Evolutionary conservation across 495 filamentous ascomycete genomes (phyloP).

Genomic region (Daldinia concentrica): DNA sequence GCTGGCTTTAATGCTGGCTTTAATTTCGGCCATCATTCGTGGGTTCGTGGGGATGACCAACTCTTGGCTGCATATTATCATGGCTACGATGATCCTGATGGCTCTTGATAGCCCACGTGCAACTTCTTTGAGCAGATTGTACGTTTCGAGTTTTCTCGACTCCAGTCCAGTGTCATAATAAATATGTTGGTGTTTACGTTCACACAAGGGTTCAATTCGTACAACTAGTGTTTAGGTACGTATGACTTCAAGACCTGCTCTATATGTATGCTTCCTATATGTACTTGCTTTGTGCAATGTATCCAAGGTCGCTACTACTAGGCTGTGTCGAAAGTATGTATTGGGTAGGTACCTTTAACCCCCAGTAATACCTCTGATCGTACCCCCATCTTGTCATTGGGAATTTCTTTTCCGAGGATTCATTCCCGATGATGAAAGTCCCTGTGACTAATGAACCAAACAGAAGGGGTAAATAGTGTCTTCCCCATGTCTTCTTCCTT

Average conservation of each 20-base stretch:
- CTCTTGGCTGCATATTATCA: slow-evolving; percentile 28
- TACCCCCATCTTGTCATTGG: background rate
- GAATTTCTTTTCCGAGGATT: background rate
- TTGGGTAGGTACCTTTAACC: background rate
- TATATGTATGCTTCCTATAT: no score
- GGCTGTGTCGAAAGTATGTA: background rate
- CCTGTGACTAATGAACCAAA: background rate
- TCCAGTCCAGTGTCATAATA: background rate
- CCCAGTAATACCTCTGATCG: background rate
- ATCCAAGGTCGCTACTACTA: background rate
- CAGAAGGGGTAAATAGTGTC: background rate
- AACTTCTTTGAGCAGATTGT: slow-evolving; percentile 1
- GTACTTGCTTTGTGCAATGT: no score
- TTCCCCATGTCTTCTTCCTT: background rate
- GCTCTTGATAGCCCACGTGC: slow-evolving; percentile 32
- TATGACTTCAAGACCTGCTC: no score
- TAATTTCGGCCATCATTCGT: slow-evolving; percentile 35
- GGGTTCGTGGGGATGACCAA: slow-evolving; percentile 26
- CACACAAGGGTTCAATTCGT: no score
- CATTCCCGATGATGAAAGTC: background rate
- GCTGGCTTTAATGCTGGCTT: slow-evolving; percentile 18
- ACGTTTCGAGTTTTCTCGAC: slow-evolving; percentile 1
- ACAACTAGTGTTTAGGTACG: no score
- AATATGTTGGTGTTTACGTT: no score
- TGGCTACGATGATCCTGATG: slow-evolving; percentile 27